These are phyloP conservation scores for Flammula alnicola DNA, from an alignment of 1,284 basidiomycete genomes.

Conservation along the genomic window DNA sequence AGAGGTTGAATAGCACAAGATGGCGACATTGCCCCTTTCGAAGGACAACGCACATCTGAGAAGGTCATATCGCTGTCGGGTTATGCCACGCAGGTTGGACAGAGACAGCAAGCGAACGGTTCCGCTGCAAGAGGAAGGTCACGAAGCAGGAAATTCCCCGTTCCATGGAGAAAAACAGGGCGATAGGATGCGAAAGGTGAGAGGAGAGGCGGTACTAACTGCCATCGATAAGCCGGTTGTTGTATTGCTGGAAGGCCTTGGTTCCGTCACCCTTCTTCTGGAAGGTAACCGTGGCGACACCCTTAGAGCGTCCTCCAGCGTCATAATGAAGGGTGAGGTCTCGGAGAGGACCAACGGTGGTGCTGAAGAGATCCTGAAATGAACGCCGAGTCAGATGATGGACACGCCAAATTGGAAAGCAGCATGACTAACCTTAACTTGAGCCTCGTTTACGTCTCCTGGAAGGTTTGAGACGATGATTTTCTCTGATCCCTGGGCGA, in stretches of 20 bases:
- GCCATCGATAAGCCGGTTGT: slow-evolving; percentile 99
- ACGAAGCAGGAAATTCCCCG: slow-evolving; percentile 22
- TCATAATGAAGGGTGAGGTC: slow-evolving; percentile 90
- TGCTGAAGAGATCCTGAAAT: slow-evolving; percentile 87
- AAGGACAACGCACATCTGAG: slow-evolving; percentile 18
- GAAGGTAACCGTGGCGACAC: slow-evolving; percentile 89
- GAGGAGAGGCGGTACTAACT: slow-evolving; percentile 87
- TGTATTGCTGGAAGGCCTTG: slow-evolving; percentile 93
- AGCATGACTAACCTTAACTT: slow-evolving; percentile 78
- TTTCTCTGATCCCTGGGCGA: slow-evolving; percentile 69
- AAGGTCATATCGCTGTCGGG: slow-evolving; percentile 7
- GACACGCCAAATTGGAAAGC: neutral
- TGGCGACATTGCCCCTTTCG: slow-evolving; percentile 5
- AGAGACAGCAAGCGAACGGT: slow-evolving; percentile 45
- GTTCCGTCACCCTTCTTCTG: slow-evolving; percentile 86
- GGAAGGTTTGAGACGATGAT: slow-evolving; percentile 98
- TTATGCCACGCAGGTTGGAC: slow-evolving; percentile 25
- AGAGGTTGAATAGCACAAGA: slow-evolving; percentile 24
- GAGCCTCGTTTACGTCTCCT: slow-evolving; percentile 90
- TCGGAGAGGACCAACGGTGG: slow-evolving; percentile 88
- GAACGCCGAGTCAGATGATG: too few species aligned
- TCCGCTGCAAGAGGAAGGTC: slow-evolving; percentile 37
- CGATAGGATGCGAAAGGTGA: slow-evolving; percentile 37
- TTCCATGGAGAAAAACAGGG: slow-evolving; percentile 33
- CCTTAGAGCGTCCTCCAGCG: slow-evolving; percentile 85